Percentiles rank a stretch among this genome's conserved stretches.
These are phyloP conservation scores for Aspergillus pseudoviridinutans DNA, from an alignment of 2,329 filamentous ascomycete species.

Conservation along the genomic window DNA sequence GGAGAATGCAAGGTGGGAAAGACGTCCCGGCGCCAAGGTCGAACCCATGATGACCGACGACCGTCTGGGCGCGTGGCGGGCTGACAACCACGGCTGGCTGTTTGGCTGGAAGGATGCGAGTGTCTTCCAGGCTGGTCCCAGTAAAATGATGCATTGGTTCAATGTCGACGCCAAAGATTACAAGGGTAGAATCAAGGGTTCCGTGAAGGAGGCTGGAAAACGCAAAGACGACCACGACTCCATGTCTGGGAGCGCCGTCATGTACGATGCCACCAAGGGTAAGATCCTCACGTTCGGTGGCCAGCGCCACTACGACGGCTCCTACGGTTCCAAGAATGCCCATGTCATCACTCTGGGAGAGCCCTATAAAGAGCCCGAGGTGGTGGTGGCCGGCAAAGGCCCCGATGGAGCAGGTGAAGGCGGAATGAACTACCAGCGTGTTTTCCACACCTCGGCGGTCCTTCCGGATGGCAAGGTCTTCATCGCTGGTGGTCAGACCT, in stretches of 20 bases:
- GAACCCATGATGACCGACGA: conserved; percentile 51
- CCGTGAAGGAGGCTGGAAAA: conserved; percentile 36
- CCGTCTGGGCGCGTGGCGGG: conserved; percentile 44
- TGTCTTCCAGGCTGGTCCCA: conserved; percentile 53
- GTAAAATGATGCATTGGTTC: conserved; percentile 56
- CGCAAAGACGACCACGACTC: conserved; percentile 30
- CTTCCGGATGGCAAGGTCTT: conserved; percentile 49
- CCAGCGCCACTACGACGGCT: conserved; percentile 17
- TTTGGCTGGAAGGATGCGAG: conserved; percentile 14
- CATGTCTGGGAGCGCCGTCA: conserved; percentile 13
- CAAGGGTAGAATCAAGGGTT: not conserved
- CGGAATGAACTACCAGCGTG: conserved; percentile 44
- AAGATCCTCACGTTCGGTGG: conserved; percentile 12
- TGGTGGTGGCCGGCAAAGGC: conserved; percentile 9
- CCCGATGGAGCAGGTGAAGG: conserved; percentile 35
- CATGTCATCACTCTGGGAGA: conserved; percentile 49
- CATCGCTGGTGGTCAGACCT: conserved; percentile 47
- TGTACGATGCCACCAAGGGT: conserved; percentile 37
- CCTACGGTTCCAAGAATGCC: conserved; percentile 42
- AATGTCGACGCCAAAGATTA: conserved; percentile 33
- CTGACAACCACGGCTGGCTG: conserved; percentile 24
- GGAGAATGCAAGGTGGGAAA: conserved; percentile 44
- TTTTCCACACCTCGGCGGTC: conserved; percentile 46
- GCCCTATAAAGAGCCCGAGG: conserved; percentile 8
- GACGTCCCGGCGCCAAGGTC: conserved; percentile 42